Base-by-base conservation (phyloP, 495 filamentous ascomycete species). In the Penicillium ochrochloron region DNA sequence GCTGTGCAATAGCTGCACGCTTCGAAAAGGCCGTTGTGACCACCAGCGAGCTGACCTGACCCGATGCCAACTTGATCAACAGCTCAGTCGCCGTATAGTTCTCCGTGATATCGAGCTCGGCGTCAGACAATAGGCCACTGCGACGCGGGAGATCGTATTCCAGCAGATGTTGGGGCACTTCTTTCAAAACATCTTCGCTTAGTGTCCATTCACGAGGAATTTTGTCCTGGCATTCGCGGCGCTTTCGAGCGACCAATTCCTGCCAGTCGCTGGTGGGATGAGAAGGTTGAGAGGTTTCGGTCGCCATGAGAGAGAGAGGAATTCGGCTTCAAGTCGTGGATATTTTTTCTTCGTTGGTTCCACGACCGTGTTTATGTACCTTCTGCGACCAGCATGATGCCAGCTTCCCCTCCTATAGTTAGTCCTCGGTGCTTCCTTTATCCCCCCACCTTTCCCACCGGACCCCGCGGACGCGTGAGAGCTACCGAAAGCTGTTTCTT, bases 31-130 rank as follows among this genome's bases (percentile, higher is more conserved):
- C 84, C 1, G 70, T 78, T 7, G 76, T 73, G 0, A 88, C 81
- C 2, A 76, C 76, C 27, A 77, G 57, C 15, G 81, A 75, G 4
- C 73, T 82, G 41, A 82, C 58, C 23, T 73, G 66, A 5, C 70
- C 65, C 0, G 56, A 65, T 0, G 70, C 66, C 6, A 77, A 55
- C 34, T 65, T 72, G 7, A 67, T 64, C 11, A 78, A 66, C 0
- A 89, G 72, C 9, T 75, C 70, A 2, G 71, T 74, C 23, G 84
- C 85, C 61, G 84, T 76, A 65, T 78, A 76, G 15, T 75, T 78
- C 57, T 80, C 76, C 0, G 86, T 88, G 58, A 88, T 81, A 23
- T 77, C 70, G 23, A 86, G 61, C 63, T 89, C 86, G 19, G 67
- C 39, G 1, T 68, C 58, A 1, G 73, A 70, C 5, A 76, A 59